phyloP scores from a whole-genome alignment of 148 eudicot genomes.

The Chenopodium album region DNA sequence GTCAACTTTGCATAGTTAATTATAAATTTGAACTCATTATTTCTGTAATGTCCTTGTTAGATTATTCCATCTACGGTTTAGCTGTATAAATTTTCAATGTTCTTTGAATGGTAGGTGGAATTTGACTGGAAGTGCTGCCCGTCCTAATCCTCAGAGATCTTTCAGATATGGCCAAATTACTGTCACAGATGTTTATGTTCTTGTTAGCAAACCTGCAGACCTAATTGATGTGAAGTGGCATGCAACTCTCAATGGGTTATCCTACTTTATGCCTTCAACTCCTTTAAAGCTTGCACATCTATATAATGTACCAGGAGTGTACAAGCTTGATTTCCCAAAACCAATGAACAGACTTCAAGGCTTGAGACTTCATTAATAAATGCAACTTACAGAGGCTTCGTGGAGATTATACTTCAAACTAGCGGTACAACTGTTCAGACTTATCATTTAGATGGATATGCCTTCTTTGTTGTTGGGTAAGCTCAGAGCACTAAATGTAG shows the following conservation, averaged over 20 bases:
- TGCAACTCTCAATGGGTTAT: slow-evolving; percentile 82
- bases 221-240: slow-evolving; percentile 75
- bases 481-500: slow-evolving; percentile 12
- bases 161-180: slow-evolving; percentile 88
- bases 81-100: slow-evolving; percentile 23
- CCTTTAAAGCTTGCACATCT: slow-evolving; percentile 89
- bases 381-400: slow-evolving; percentile 82
- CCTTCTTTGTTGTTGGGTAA: slow-evolving; percentile 97
- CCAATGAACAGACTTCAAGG: slow-evolving; percentile 78
- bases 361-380: slow-evolving; percentile 85
- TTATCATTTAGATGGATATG: slow-evolving; percentile 93
- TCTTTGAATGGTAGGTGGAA: slow-evolving; percentile 60
- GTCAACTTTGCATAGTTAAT: neutral
- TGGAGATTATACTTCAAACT: slow-evolving; percentile 89
- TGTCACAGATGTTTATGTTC: slow-evolving; percentile 81
- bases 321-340: slow-evolving; percentile 90
- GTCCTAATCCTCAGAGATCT: slow-evolving; percentile 99
- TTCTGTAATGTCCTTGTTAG: neutral
- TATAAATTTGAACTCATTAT: neutral
- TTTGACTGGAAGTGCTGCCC: slow-evolving; percentile 91
- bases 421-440: slow-evolving; percentile 69
- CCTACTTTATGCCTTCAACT: slow-evolving; percentile 78
- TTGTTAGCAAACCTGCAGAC: slow-evolving; percentile 74
- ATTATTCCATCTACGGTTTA: slow-evolving; percentile 9
- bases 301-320: slow-evolving; percentile 71